Evolutionary conservation across 306 rosid species (phyloP), one percentile per base, ranked within the genome.

Genomic region (Fagus sylvatica): DNA sequence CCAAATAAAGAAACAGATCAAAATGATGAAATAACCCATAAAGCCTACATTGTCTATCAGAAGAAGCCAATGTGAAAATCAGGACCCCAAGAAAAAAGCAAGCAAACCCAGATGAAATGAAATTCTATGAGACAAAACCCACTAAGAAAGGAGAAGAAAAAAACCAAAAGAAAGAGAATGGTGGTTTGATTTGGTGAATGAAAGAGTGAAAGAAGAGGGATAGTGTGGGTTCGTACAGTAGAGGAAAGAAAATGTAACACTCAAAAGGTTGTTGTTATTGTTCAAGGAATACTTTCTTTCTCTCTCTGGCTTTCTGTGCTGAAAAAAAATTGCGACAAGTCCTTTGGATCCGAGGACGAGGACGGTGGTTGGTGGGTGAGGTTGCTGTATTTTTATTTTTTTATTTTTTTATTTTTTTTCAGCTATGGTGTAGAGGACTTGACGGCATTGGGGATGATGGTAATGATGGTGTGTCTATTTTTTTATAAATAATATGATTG

Each of bases 101-200:
- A 60, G 62, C n/a, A 76, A 65, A 67, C 77, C 81, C 77, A 79
- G 69, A 72, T 34, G 68, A 51, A 55, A 73, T 53, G 5, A 42
- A 32, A 54, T 37, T 40, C 22, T 66, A 72, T 39, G 68, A 2
- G 34, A 69, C 75, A n/a, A 42, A 72, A 36, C 49, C 74, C 81
- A 19, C 53, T 64, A 41, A 53, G n/a, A 28, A 46, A 74, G 32
- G 32, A 3, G 49, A 17, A 1, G 16, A 53, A 19, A 37, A 40
- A 67, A 53, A 39, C 40, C 2, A 42, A 22, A 41, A 72, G 55
- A 17, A 7, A 55, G 13, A 37, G 34, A 39, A 77, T 51, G 59
- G 16, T 33, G 62, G 30, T 43, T 57, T 55, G 49, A 32, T 42
- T 65, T 28, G 79, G 41, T 40, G 51, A 15, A 61, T 46, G 49